Percentiles rank a stretch among this genome's conserved stretches.
Conservation (phyloP, 2,329 filamentous ascomycete species). For the Aspergillus sp. region DNA sequence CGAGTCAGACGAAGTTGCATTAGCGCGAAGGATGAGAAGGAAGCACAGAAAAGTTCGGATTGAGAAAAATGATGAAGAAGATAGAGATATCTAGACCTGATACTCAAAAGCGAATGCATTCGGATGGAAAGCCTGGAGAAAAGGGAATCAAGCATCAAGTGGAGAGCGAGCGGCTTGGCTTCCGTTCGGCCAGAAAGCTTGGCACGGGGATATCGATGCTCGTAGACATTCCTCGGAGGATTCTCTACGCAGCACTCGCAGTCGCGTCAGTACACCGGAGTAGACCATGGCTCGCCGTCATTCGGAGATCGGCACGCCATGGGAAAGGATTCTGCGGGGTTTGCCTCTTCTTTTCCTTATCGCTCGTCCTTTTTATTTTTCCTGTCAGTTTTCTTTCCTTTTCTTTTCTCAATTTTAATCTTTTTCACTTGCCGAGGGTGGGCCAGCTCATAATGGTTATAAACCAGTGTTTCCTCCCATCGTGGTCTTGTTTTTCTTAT, state of each 20-base stretch:
- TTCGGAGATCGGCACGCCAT: not conserved
- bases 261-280: no score
- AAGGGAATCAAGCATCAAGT: not conserved
- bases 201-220: no score
- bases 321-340: not conserved
- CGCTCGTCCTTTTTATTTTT: no score
- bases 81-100: no score
- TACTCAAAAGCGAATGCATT: no score
- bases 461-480: not conserved
- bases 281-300: not conserved
- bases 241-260: not conserved
- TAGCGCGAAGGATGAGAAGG: not conserved
- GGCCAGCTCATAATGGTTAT: not conserved
- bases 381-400: not conserved
- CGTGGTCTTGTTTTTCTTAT: not conserved
- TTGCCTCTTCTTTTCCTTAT: not conserved
- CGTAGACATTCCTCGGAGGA: no score
- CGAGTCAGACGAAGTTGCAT: not conserved
- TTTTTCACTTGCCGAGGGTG: not conserved
- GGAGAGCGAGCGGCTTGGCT: not conserved
- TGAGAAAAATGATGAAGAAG: not conserved
- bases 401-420: not conserved
- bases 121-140: no score
- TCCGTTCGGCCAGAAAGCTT: not conserved
- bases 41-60: not conserved